phyloP scores from a whole-genome alignment of 129 eudicot genomes.

The Flaveria linearis region DNA sequence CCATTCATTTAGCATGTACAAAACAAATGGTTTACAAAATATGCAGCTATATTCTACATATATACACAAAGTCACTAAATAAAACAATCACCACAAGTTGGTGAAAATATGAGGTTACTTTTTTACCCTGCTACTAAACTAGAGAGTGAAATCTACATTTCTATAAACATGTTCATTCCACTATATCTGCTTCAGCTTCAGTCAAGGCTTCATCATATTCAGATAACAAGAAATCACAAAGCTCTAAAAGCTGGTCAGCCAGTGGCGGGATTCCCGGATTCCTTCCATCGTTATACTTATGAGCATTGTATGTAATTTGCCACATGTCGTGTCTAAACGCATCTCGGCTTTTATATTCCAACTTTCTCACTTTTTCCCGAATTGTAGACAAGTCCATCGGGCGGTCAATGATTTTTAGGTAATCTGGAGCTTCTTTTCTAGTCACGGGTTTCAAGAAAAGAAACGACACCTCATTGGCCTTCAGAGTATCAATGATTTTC shows the following conservation, averaged over 20 bases:
- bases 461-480: constrained; percentile 56
- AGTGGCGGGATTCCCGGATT: constrained; percentile 21
- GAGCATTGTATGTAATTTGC: constrained; percentile 80
- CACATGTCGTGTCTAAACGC: constrained; percentile 84
- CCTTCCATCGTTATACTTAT: constrained; percentile 36
- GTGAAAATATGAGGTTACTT: background rate
- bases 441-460: constrained; percentile 82
- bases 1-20: no score
- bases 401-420: constrained; percentile 47
- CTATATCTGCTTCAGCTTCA: constrained; percentile 82
- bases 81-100: constrained; percentile 11
- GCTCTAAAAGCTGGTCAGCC: constrained; percentile 64
- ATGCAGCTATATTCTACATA: constrained; percentile 23
- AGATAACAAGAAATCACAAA: constrained; percentile 67
- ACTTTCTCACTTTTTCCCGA: constrained; percentile 65
- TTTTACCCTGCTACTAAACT: constrained; percentile 22
- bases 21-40: constrained; percentile 19
- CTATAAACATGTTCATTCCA: constrained; percentile 32
- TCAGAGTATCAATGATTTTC: constrained; percentile 63
- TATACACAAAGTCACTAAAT: constrained; percentile 26
- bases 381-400: constrained; percentile 93
- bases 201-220: constrained; percentile 43
- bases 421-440: constrained; percentile 91
- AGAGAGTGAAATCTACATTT: constrained; percentile 17
- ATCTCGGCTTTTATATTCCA: constrained; percentile 73